A percentile compares a stretch with the other conserved stretches of the same genome.
These are phyloP conservation scores for Erythrobasidium hasegawianum DNA, from an alignment of 1,284 basidiomycete genomes.

Conservation along the genomic window DNA sequence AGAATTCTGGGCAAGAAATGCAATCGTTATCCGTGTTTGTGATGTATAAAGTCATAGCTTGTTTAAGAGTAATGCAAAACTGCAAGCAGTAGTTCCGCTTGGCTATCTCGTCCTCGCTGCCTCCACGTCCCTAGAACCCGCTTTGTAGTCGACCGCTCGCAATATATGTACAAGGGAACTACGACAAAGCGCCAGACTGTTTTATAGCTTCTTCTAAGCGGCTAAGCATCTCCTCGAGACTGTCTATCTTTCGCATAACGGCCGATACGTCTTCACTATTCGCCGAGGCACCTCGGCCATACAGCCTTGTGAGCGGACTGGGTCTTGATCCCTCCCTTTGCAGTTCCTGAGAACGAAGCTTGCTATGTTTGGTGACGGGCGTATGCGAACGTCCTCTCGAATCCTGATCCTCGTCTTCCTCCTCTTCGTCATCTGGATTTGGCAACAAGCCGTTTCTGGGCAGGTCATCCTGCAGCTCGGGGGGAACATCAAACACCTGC, in stretches of 20 bases:
- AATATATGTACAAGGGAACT: too few relatives aligned
- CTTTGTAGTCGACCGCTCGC: too few relatives aligned
- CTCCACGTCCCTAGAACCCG: too few relatives aligned
- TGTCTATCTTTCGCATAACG: not conserved
- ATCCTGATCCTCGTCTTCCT: not conserved
- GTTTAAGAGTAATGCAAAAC: too few relatives aligned
- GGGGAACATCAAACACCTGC: not conserved
- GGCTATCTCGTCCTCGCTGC: too few relatives aligned
- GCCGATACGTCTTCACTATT: not conserved
- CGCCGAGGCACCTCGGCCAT: not conserved
- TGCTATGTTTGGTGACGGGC: not conserved
- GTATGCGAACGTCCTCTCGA: not conserved
- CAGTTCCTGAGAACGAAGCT: not conserved
- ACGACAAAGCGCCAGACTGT: not conserved
- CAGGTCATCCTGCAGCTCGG: slow-evolving; percentile 3
- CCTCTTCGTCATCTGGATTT: not conserved
- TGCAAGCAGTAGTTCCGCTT: too few relatives aligned
- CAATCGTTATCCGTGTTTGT: too few relatives aligned
- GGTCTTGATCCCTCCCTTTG: slow-evolving; percentile 1
- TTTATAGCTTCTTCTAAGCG: slow-evolving; percentile 3
- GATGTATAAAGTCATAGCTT: too few relatives aligned
- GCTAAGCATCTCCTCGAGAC: not conserved
- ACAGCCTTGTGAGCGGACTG: not conserved
- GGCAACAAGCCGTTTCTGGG: not conserved
- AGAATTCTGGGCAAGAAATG: too few relatives aligned